Evolutionary conservation across 108 stramenopile genomes (phyloP), one percentile per base, ranked within the genome.

Genomic region (Nitzschia sp.): DNA sequence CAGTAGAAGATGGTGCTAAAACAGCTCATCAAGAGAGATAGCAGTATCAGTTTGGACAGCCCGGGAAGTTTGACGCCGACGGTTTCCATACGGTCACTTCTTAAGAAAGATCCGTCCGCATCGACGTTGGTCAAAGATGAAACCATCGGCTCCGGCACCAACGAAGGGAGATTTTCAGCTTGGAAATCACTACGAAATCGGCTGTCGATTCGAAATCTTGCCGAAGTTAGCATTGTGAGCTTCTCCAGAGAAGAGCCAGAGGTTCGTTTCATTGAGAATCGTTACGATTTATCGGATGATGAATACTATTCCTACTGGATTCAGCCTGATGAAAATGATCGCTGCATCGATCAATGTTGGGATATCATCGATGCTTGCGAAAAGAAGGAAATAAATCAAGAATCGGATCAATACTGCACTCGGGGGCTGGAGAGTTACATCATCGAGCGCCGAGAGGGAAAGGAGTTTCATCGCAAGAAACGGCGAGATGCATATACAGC

Each of bases 341-440:
- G n/a, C 6, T 23, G 6, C 23, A 18, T 54, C 6, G 23, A 54
- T 6, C 19, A 19, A 23, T 17, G n/a, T 24, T 54, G 53, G 53
- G 18, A 6, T 19, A 54, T 54, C 5, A 24, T 54, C 6, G 23
- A 54, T 24, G 53, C 53, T 54, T 19, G 21, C 6, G 53, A 23
- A 24, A 18, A 54, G 53, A 17, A 5, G 6, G n/a, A 54, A 54
- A 18, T 19, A n/a, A 19, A 54, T 6, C 11, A 54, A 54, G 23
- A 54, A 11, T 24, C 53, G 18, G 6, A 6, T 6, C 18, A 54
- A 24, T 19, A 19, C n/a, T 54, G 53, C 23, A 54, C 53, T 18
- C 53, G 53, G 21, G 53, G 53, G 5, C 53, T 54, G 6, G 53
- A 54, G n/a, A 17, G 5, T 5, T 54, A 54, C 53, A 54, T 54